phyloP scores from a whole-genome alignment of 2,329 filamentous ascomycete species.

The Rhinocladiella similis region DNA sequence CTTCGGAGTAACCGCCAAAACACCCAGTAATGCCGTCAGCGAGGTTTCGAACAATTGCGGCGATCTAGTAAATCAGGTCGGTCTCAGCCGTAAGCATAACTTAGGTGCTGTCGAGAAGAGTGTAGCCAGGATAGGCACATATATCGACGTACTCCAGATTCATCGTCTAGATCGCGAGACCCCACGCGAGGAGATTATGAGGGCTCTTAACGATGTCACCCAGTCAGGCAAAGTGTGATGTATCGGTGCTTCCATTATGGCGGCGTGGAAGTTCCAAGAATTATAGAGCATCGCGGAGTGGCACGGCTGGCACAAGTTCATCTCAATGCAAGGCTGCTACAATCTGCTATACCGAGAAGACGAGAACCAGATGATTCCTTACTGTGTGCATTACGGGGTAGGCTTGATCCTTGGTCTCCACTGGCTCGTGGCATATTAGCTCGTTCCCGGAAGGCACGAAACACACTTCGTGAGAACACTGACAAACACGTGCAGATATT shows the following conservation, averaged over 20 bases:
- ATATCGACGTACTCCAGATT: conserved; percentile 53
- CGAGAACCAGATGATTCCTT: conserved; percentile 48
- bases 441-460: conserved; percentile 45
- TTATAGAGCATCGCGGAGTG: conserved; percentile 52
- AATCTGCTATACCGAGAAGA: conserved; percentile 44
- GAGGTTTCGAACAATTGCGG: conserved; percentile 12
- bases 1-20: conserved; percentile 38
- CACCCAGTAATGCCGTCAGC: background rate
- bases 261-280: conserved; percentile 40
- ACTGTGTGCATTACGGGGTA: conserved; percentile 40
- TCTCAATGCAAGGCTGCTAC: conserved; percentile 54
- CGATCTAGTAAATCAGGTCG: conserved; percentile 40
- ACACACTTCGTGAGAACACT: conserved; percentile 45
- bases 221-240: conserved; percentile 43
- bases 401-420: conserved; percentile 43
- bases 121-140: conserved; percentile 45
- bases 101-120: conserved; percentile 59
- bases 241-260: conserved; percentile 39
- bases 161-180: conserved; percentile 46
- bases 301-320: conserved; percentile 53
- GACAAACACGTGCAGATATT: conserved; percentile 45
- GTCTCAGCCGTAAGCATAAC: conserved; percentile 59
- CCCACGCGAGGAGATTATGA: conserved; percentile 52
- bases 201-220: conserved; percentile 45
- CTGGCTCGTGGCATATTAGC: conserved; percentile 48